Evolutionary conservation across 768 basidiomycete species (phyloP).

Genomic region (Leccinellum rugosiceps): DNA sequence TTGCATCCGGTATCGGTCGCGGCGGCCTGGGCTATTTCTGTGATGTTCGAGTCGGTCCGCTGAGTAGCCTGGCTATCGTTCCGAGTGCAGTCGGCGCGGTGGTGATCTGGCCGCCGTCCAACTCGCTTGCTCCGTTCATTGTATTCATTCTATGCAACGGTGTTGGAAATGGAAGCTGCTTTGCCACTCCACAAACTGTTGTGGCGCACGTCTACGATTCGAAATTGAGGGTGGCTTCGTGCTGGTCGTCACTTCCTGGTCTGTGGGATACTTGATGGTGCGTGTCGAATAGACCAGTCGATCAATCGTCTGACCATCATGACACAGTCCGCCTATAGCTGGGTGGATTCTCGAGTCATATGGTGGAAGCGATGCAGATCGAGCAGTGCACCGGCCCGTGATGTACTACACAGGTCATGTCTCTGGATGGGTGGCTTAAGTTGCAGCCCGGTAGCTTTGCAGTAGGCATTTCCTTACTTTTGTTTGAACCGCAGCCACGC

Average conservation of each 20-base stretch:
- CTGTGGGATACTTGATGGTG: slow-evolving; percentile 27
- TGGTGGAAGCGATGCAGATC: no score
- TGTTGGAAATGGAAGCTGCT: slow-evolving; percentile 31
- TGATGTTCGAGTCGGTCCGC: slow-evolving; percentile 27
- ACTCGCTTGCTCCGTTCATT: slow-evolving; percentile 22
- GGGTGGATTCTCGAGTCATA: no score
- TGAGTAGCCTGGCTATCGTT: slow-evolving; percentile 27
- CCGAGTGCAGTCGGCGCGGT: slow-evolving; percentile 30
- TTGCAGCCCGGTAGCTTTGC: no score
- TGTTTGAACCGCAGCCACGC: no score
- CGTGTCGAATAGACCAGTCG: neutral
- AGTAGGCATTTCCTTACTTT: no score
- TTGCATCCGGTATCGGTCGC: slow-evolving; percentile 34
- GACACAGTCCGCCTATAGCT: no score
- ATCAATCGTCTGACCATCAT: neutral
- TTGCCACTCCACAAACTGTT: no score
- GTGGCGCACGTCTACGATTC: slow-evolving; percentile 29
- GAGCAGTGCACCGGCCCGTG: no score
- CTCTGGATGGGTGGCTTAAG: no score
- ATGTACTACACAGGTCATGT: no score
- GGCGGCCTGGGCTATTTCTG: slow-evolving; percentile 26
- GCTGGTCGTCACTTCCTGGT: slow-evolving; percentile 34
- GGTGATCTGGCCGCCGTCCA: slow-evolving; percentile 29
- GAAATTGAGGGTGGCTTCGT: slow-evolving; percentile 30
- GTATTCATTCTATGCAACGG: slow-evolving; percentile 29